Conservation (phyloP, 345 rosid species). For the Chamaenerion angustifolium region DNA sequence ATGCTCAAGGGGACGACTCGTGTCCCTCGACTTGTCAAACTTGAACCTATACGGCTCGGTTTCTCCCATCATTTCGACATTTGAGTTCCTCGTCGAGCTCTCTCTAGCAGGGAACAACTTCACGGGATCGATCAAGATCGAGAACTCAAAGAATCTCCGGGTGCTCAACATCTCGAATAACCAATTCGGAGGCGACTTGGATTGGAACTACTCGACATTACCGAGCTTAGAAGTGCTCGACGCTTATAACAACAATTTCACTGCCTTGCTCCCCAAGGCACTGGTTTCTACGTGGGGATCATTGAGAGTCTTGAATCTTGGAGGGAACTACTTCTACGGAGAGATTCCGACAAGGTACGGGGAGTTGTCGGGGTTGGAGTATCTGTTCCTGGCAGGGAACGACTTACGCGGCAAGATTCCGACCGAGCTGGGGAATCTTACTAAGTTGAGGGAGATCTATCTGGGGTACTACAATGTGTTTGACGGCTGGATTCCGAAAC, state of each 20-base stretch:
- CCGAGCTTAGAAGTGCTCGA: slow-evolving; percentile 43
- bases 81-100: slow-evolving; percentile 33
- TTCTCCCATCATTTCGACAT: slow-evolving; percentile 25
- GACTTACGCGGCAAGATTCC: slow-evolving; percentile 68
- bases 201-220: slow-evolving; percentile 36
- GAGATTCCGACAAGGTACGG: slow-evolving; percentile 57
- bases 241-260: slow-evolving; percentile 71
- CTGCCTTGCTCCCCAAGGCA: slow-evolving; percentile 51
- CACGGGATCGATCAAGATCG: slow-evolving; percentile 29
- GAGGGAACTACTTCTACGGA: slow-evolving; percentile 77
- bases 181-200: slow-evolving; percentile 42
- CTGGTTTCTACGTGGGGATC: slow-evolving; percentile 25
- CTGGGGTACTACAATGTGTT: slow-evolving; percentile 62
- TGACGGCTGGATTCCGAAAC: slow-evolving; percentile 60
- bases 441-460: slow-evolving; percentile 43
- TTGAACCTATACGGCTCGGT: slow-evolving; percentile 36
- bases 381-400: slow-evolving; percentile 66
- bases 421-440: slow-evolving; percentile 51
- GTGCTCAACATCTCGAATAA: slow-evolving; percentile 63
- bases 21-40: slow-evolving; percentile 39
- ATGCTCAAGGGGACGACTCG: slow-evolving; percentile 34
- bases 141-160: slow-evolving; percentile 26
- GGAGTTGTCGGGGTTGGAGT: slow-evolving; percentile 33
- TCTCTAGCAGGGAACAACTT: slow-evolving; percentile 53
- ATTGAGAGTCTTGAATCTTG: slow-evolving; percentile 57